Evolutionary conservation across 2,329 filamentous ascomycete species (phyloP).

Genomic region (Phialemonium atrogriseum): DNA sequence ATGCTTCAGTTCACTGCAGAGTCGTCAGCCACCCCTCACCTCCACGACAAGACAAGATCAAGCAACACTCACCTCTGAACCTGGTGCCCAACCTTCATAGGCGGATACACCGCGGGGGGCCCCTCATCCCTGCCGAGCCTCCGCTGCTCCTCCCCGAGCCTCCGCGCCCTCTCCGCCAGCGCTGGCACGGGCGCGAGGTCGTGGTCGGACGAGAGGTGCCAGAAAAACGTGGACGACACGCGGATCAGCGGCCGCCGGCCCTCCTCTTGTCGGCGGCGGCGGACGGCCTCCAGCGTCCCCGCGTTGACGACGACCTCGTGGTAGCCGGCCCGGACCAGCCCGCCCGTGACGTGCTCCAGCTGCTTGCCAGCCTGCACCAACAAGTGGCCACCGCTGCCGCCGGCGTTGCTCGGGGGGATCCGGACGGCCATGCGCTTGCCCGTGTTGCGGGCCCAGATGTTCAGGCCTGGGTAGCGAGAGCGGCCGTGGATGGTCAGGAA

Average conservation of each 20-base stretch:
- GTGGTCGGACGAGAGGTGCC: constrained; percentile 49
- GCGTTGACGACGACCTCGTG: constrained; percentile 54
- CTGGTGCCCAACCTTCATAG: constrained; percentile 52
- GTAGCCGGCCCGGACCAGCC: constrained; percentile 52
- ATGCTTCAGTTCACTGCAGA: constrained; percentile 37
- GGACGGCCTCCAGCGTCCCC: constrained; percentile 38
- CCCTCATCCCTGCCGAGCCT: constrained; percentile 46
- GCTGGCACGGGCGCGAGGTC: constrained; percentile 43
- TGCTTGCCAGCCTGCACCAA: constrained; percentile 57
- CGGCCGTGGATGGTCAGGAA: constrained; percentile 58
- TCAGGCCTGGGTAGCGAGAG: constrained; percentile 51
- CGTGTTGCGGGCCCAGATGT: constrained; percentile 58
- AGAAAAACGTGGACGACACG: constrained; percentile 55
- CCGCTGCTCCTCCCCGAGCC: constrained; percentile 37
- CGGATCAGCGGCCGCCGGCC: constrained; percentile 44
- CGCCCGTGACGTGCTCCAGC: constrained; percentile 52
- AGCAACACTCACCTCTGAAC: constrained; percentile 40
- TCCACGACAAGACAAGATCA: background rate
- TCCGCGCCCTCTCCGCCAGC: constrained; percentile 34
- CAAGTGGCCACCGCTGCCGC: too few species aligned
- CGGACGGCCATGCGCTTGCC: constrained; percentile 49
- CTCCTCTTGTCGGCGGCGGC: constrained; percentile 27
- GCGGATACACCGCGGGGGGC: constrained; percentile 34
- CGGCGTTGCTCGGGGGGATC: constrained; percentile 49
- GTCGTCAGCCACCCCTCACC: constrained; percentile 9